A percentile compares a stretch with the other conserved stretches of the same genome.
phyloP scores from a whole-genome alignment of 352 stramenopile species.

The Phytophthora gonapodyides region DNA sequence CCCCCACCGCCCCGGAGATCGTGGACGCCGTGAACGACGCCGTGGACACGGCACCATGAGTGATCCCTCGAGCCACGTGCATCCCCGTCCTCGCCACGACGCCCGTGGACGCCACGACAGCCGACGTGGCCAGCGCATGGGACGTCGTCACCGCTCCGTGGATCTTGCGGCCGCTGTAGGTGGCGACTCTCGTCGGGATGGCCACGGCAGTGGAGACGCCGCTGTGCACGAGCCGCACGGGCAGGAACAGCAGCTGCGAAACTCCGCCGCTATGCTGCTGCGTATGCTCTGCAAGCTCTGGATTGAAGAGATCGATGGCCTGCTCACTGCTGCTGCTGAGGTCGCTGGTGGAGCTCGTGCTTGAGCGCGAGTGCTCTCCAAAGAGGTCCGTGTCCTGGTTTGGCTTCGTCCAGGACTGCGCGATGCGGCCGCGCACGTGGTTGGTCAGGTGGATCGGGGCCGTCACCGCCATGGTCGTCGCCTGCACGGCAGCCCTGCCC shows the following conservation, averaged over 20 bases:
- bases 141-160: constrained; percentile 61
- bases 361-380: constrained; percentile 37
- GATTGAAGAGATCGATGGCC: constrained; percentile 22
- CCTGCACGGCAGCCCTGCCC: constrained; percentile 58
- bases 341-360: constrained; percentile 29
- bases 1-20: constrained; percentile 54
- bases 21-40: constrained; percentile 56
- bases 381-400: constrained; percentile 49
- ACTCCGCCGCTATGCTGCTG: constrained; percentile 34
- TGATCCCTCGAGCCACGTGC: constrained; percentile 56
- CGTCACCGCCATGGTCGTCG: constrained; percentile 58
- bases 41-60: constrained; percentile 55
- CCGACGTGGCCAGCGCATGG: constrained; percentile 61
- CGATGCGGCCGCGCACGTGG: constrained; percentile 51
- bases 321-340: constrained; percentile 27
- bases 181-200: constrained; percentile 51
- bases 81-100: constrained; percentile 58
- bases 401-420: constrained; percentile 24
- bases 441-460: constrained; percentile 63
- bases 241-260: constrained; percentile 63
- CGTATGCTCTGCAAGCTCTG: constrained; percentile 8
- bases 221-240: constrained; percentile 60
- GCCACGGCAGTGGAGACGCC: constrained; percentile 60
- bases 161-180: constrained; percentile 65
- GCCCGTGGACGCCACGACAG: constrained; percentile 54